Evolutionary conservation across 2,329 filamentous ascomycete species (phyloP), one percentile per base, ranked within the genome.

Genomic region (Penicillium sp.): DNA sequence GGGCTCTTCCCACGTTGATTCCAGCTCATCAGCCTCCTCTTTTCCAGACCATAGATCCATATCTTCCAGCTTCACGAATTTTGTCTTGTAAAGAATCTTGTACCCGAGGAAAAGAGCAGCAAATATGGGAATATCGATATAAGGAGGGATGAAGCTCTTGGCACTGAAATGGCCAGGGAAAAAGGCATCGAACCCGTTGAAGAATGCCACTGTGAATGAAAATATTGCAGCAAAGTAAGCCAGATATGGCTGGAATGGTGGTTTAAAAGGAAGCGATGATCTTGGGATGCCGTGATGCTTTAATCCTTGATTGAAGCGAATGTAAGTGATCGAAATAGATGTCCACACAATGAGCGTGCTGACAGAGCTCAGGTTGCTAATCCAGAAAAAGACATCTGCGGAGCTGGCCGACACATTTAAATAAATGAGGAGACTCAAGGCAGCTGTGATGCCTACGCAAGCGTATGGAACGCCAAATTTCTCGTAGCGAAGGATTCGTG

Each of bases 251-350:
- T 91, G 89, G 23, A 83, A 77, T 49, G 77, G 79, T 0, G 85
- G 84, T 59, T 82, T 85, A 72, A 89, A 92, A 0, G 89, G 88
- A n/a, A 92, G 73, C 0, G 79, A 80, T 20, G 84, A 79, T 3
- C 89, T 81, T 58, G 84, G 81, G 22, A 92, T 77, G 0, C 87
- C 87, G 64, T 92, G 89, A 0, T 79, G 83, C 35, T 80, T 74
- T 47, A 89, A 79, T 0, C 89, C 88, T 22, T 84, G 83, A 68
- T 87, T 78, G 71, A 91, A 93, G 55, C 82, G 83, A 46, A 92
- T 73, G 69, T 89, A 92, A 0, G 87, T 86, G 41, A 86, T 77
- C 67, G 82, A 84, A 64, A 89, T 88, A 53, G 84, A 82, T 33
- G 80, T 78, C 53, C 69, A 72, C 42, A 69, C 68, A 8, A 72